These are phyloP conservation scores for Helianthus tuberosus DNA, from an alignment of 129 eudicot genomes.

Conservation along the genomic window DNA sequence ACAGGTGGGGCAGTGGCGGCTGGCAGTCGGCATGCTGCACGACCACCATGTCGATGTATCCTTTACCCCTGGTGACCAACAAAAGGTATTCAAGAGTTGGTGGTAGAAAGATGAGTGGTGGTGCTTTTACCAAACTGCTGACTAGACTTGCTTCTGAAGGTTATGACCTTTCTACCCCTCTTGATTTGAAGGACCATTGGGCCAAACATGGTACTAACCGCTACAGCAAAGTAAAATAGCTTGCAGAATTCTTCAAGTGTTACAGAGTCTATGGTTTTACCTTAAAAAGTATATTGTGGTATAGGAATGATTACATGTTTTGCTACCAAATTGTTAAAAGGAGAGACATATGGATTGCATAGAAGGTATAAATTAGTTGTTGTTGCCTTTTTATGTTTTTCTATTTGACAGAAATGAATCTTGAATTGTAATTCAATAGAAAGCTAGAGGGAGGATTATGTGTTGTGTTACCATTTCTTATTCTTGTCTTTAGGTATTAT, in stretches of 20 bases:
- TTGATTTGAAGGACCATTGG: conserved; percentile 80
- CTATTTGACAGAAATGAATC: conserved; percentile 22
- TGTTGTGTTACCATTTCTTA: not conserved
- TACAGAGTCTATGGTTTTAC: not conserved
- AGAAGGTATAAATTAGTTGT: not conserved
- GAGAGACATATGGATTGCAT: not conserved
- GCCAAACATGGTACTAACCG: conserved; percentile 77
- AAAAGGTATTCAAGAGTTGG: conserved; percentile 61
- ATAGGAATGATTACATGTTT: conserved; percentile 1
- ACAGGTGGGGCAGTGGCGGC: conserved; percentile 82
- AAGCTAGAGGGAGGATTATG: not conserved
- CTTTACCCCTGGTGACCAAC: conserved; percentile 57
- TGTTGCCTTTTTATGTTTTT: conserved; percentile 12
- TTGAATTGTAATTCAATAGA: conserved; percentile 9
- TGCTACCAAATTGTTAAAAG: too few relatives aligned
- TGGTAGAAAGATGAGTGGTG: conserved; percentile 80
- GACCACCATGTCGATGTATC: conserved; percentile 66
- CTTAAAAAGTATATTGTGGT: conserved; percentile 1
- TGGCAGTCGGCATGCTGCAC: conserved; percentile 92
- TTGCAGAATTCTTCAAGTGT: conserved; percentile 5
- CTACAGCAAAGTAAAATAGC: conserved; percentile 57
- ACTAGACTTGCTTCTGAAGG: conserved; percentile 70
- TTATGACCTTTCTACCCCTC: conserved; percentile 57
- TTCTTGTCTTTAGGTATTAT: too few relatives aligned
- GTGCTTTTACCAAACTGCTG: conserved; percentile 60